Evolutionary conservation across 805 yeast genomes (phyloP).

Genomic region (Monosporozyma unispora): DNA sequence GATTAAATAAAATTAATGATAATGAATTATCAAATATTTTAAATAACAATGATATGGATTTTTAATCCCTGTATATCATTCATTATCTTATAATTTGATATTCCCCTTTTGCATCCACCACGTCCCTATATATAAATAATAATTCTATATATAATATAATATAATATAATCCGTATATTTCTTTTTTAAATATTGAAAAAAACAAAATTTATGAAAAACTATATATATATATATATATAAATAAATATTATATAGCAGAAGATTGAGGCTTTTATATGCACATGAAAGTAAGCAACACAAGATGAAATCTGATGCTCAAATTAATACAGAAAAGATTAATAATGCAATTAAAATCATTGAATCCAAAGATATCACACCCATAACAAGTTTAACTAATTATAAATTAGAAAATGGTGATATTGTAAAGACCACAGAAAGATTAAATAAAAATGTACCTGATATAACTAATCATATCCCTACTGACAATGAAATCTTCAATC

Average conservation of each 20-base stretch:
- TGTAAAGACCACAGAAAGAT: slow-evolving; percentile 43
- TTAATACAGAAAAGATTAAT: slow-evolving; percentile 48
- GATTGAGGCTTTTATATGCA: no score
- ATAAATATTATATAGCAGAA: no score
- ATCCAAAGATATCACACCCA: slow-evolving; percentile 37
- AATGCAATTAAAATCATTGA: slow-evolving; percentile 57
- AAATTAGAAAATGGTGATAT: slow-evolving; percentile 43
- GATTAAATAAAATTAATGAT: slow-evolving; percentile 29
- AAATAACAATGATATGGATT: not conserved
- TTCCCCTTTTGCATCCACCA: not conserved
- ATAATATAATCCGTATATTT: no score
- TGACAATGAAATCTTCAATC: slow-evolving; percentile 55
- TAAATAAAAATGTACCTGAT: slow-evolving; percentile 46
- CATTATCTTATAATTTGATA: no score
- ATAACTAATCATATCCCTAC: slow-evolving; percentile 59
- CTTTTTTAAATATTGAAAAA: no score
- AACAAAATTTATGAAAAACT: no score
- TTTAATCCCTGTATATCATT: not conserved
- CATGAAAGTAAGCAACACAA: not conserved
- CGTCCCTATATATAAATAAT: not conserved
- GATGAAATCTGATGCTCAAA: slow-evolving; percentile 28
- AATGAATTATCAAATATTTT: slow-evolving; percentile 4
- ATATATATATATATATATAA: no score
- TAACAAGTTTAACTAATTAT: slow-evolving; percentile 22
- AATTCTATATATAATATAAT: not conserved